Base-by-base conservation (phyloP, 2,329 filamentous ascomycete genomes). In the Tolypocladium amazonense region DNA sequence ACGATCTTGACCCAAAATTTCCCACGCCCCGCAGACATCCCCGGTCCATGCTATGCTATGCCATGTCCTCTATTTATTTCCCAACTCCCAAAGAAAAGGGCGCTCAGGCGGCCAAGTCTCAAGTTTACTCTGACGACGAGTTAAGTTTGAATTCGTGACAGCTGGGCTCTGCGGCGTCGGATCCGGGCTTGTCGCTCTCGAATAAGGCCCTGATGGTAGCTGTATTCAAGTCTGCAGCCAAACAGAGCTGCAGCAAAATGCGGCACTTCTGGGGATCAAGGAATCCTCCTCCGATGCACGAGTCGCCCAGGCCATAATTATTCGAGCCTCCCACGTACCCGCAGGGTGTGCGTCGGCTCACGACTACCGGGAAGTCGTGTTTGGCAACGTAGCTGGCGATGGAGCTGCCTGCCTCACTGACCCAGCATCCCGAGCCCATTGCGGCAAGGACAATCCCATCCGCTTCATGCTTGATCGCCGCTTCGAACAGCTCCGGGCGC, bases 261-360 rank as follows among this genome's bases (percentile, higher is more conserved):
- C 81, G 75, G 37, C 79, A 76, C 69, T 84, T 83, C 64, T 80
- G 77, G 4, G 82, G 81, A 64, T 83, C 83, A 52, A 83, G 74
- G 61, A 79, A 81, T 0, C 81, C 81, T 55, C 76, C 77, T 1
- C 77, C 77, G 54, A 61, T 63, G 60, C 60, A 63, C 54, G 60
- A 60, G 56, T 59, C 52, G 7, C 56, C 61, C 37, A 64, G 45
- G 30, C 63, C 63, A 35, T 63, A 62, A 25, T 78, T 76, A 1
- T 68, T 64, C 50, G 70, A 73, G 23, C 67, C 68, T 23, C 77
- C 76, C n/a, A 82, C 80, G 61, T 79, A 81, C 0, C 82, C 82
- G 57, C 79, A 79, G 61, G 76, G 73, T n/a, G 77, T 76, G 41
- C 82, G 68, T 53, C 79, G 77, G 59, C 79, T 82, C 27, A 77